phyloP scores from a whole-genome alignment of 306 rosid species.

The cucumber (Cucumis sativus) region Cucumber_9930_V3 NC_026656.2:21786501-21787000 shows the following conservation, averaged over 20 bases:
- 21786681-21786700: slow-evolving; percentile 8
- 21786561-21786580: too few relatives aligned
- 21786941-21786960: not conserved
- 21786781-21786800: not conserved
- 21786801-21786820: not conserved
- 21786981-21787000: not conserved
- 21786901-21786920: slow-evolving; percentile 3
- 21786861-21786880: slow-evolving; percentile 8
- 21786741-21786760: not conserved
- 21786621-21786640: slow-evolving; percentile 6
- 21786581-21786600: not conserved
- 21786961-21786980: not conserved
- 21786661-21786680: not conserved
- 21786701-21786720: not conserved
- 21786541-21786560: too few relatives aligned
- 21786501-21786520: too few relatives aligned
- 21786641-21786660: slow-evolving; percentile 1
- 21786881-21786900: slow-evolving; percentile 5
- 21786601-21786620: not conserved
- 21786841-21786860: not conserved
- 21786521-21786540: too few relatives aligned
- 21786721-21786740: not conserved
- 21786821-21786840: slow-evolving; percentile 5
- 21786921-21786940: slow-evolving; percentile 14
- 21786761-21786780: not conserved